These are phyloP conservation scores for Lecanicillium sp. DNA, from an alignment of 2,329 filamentous ascomycete species.

Conservation along the genomic window DNA sequence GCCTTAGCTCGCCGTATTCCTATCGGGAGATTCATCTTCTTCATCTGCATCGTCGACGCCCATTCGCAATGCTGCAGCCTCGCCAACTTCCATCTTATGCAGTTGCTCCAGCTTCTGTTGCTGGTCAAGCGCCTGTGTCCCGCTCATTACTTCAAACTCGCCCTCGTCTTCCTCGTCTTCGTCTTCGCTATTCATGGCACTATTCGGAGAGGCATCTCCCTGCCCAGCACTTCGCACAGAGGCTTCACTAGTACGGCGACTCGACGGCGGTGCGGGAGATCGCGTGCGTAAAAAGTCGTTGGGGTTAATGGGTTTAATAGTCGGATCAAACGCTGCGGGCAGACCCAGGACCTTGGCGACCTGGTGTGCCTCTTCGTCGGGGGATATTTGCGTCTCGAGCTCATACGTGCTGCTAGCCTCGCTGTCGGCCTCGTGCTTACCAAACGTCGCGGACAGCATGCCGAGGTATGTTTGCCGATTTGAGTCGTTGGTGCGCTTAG, in stretches of 20 bases:
- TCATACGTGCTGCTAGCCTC: constrained; percentile 44
- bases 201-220: constrained; percentile 20
- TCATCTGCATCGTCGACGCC: constrained; percentile 29
- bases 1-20: too few relatives aligned
- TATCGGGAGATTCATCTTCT: constrained; percentile 19
- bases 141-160: constrained; percentile 37
- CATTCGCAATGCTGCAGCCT: constrained; percentile 42
- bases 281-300: constrained; percentile 13
- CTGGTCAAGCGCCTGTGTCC: constrained; percentile 33
- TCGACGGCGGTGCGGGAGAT: constrained; percentile 12
- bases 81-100: constrained; percentile 52
- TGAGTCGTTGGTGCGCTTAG: constrained; percentile 72
- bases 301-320: constrained; percentile 46
- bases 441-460: constrained; percentile 59
- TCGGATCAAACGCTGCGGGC: constrained; percentile 55
- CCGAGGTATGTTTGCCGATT: constrained; percentile 66
- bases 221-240: constrained; percentile 12
- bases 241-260: constrained; percentile 8
- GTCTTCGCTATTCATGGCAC: constrained; percentile 24
- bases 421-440: constrained; percentile 50
- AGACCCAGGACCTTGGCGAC: constrained; percentile 56
- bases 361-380: constrained; percentile 56
- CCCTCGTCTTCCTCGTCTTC: constrained; percentile 30
- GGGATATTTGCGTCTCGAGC: constrained; percentile 44
- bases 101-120: constrained; percentile 43